Conservation (phyloP, 257 asterid species). For the Mentha longifolia region DNA sequence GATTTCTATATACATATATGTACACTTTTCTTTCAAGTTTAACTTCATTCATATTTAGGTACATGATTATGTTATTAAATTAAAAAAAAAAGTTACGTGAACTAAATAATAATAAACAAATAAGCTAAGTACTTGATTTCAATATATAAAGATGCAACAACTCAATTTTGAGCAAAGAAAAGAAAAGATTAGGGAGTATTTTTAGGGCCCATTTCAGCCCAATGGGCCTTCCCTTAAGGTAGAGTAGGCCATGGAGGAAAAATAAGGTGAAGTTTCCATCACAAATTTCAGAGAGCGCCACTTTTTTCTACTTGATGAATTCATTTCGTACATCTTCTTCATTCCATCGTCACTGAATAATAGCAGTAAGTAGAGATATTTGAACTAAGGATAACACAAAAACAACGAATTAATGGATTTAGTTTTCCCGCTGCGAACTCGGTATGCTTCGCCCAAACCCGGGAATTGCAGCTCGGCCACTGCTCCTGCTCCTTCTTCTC, state of each 20-base stretch:
- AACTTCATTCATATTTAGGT: too few species aligned
- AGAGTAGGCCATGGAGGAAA: not conserved
- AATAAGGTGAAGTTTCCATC: not conserved
- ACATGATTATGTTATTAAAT: too few species aligned
- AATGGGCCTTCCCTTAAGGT: slow-evolving; percentile 27
- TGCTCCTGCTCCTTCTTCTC: slow-evolving; percentile 40
- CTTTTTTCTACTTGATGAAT: not conserved
- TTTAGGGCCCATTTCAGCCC: slow-evolving; percentile 24
- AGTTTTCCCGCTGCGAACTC: slow-evolving; percentile 49
- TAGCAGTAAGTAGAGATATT: not conserved
- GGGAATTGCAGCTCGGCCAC: slow-evolving; percentile 29
- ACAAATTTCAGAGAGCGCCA: not conserved
- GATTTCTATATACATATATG: too few species aligned
- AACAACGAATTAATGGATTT: slow-evolving; percentile 57
- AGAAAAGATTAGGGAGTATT: too few species aligned
- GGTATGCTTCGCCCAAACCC: slow-evolving; percentile 37
- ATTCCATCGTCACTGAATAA: not conserved
- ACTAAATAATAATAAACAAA: too few species aligned
- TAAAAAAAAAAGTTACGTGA: too few species aligned
- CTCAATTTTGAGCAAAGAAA: too few species aligned
- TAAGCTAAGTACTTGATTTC: too few species aligned
- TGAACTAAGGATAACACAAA: slow-evolving; percentile 22
- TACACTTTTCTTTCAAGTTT: too few species aligned
- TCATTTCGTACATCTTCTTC: not conserved
- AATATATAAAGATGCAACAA: too few species aligned